Evolutionary conservation across 2,329 filamentous ascomycete genomes (phyloP).

Genomic region (Neospermospora avenae): DNA sequence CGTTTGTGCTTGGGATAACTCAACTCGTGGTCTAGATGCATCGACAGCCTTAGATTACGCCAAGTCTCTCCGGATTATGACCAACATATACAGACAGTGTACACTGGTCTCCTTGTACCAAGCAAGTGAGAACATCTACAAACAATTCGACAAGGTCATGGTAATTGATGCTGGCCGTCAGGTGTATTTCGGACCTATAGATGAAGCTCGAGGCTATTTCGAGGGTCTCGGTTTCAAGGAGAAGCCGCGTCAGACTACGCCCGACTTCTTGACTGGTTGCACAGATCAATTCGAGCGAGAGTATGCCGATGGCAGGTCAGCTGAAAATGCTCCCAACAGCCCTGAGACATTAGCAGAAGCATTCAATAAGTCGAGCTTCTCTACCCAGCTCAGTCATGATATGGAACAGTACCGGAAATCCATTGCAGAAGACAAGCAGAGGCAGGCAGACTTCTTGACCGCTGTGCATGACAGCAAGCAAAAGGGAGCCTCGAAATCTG

Average conservation of each 20-base stretch:
- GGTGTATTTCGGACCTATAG: slow-evolving; percentile 61
- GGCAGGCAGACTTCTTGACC: slow-evolving; percentile 71
- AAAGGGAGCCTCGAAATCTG: slow-evolving; percentile 65
- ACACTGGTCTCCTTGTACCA: slow-evolving; percentile 68
- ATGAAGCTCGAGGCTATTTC: slow-evolving; percentile 63
- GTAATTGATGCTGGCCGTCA: slow-evolving; percentile 71
- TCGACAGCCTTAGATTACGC: slow-evolving; percentile 77
- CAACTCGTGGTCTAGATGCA: slow-evolving; percentile 74
- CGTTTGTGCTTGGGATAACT: slow-evolving; percentile 78
- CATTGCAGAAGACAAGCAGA: slow-evolving; percentile 61
- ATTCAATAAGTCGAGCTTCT: slow-evolving; percentile 63
- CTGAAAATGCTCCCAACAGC: slow-evolving; percentile 64
- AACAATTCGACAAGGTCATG: slow-evolving; percentile 76
- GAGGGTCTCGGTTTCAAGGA: slow-evolving; percentile 59
- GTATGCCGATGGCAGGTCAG: slow-evolving; percentile 65
- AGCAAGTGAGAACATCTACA: slow-evolving; percentile 66
- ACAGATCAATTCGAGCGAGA: slow-evolving; percentile 80
- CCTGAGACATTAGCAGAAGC: slow-evolving; percentile 65
- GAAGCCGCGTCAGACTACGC: slow-evolving; percentile 59
- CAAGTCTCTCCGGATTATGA: slow-evolving; percentile 67
- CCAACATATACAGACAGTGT: slow-evolving; percentile 69
- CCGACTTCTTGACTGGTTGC: slow-evolving; percentile 74
- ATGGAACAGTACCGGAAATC: slow-evolving; percentile 66
- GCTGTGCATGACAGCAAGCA: slow-evolving; percentile 79
- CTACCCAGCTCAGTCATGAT: slow-evolving; percentile 56